Base-by-base conservation (phyloP, 2,329 filamentous ascomycete species). In the Sclerotiophoma versabilis region DNA sequence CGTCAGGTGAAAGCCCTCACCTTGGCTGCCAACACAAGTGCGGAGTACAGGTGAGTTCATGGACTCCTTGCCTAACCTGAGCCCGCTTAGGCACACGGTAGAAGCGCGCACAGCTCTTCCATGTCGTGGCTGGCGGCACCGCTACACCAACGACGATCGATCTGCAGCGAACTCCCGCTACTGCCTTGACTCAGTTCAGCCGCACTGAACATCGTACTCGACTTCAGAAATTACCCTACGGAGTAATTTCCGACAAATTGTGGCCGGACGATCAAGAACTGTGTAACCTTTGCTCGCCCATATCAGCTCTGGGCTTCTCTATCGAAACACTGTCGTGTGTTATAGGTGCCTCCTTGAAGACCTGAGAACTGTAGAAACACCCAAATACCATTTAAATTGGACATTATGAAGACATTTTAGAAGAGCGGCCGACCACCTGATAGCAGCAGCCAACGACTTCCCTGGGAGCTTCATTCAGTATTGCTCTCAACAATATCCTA, bases 101-200 rank as follows among this genome's bases (percentile, higher is more conserved):
- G 37, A 34, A 41, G 36, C 23, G 22, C 32, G 25, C 19, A 20
- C 20, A 5, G 36, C 42, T 12, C 30, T 19, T 34, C 29, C n/a
- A 20, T 29, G 23, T 33, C 20, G 42, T 45, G 38, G 38, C 38
- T 48, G 32, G 17, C 38, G 38, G 38, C 41, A 39, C 46, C 39
- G 33, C 49, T 49, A 37, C 44, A 27, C 34, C 29, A 45, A 38
- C 12, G 39, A 25, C 29, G 27, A 49, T 54, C 51, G 29, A 45
- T 49, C 29, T 36, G 17, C 5, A 36, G 15, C 17, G 8, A 22
- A 15, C 36, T 12, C 41, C 5, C 27, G 27, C 51, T 41, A 54
- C 25, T 14, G 25, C 20, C 20, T 37, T 19, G n/a, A 36, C 14
- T 15, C 29, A 22, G 19, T 17, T 54, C 38, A 45, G 51, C 45